Base-by-base conservation (phyloP, 306 rosid species). In the Glycine latifolia region DNA sequence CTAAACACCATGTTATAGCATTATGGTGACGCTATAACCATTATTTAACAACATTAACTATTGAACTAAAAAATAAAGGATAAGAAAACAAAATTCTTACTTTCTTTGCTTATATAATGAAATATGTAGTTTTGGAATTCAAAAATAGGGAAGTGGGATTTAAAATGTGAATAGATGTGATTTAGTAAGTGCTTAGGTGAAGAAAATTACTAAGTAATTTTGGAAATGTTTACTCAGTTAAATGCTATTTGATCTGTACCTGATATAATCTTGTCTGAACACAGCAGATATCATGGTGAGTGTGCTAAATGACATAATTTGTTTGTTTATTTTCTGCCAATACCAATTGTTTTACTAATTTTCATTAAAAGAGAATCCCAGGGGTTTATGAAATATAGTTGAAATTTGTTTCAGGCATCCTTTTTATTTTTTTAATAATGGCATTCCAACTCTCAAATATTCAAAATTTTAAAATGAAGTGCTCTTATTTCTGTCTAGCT, bases 401-500 rank as follows among this genome's bases (percentile, higher is more conserved):
- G 8, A 55, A 47, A 1, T 65, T 17, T 59, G 73, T 50, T 72
- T 52, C 14, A 8, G 67, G 59, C 44, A 35, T 56, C 61, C 54
- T 17, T 75, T 66, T 43, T 49, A 8, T n/a, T 44, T 73, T 61
- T 68, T 46, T 71, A 63, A 56, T 67, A 52, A 41, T 67, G 50
- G 61, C 52, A 44, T 35, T n/a, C 61, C 43, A 61, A 48, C 83
- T 85, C 43, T 68, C 14, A 60, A 67, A 54, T 79, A 67, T 73
- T 71, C 48, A 6, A 35, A 77, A 48, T n/a, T 54, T 61, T 73
- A 43, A 62, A 79, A 84, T 69, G 59, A 71, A 49, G 26, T 71
- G 20, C 26, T 7, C 55, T 41, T 65, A 13, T 71, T 71, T 73
- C 52, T 55, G 54, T 33, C 71, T 78, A 93, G 97, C 86, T 85